Base-by-base conservation (phyloP, 768 basidiomycete species). In the Tricholoma sp. region DNA sequence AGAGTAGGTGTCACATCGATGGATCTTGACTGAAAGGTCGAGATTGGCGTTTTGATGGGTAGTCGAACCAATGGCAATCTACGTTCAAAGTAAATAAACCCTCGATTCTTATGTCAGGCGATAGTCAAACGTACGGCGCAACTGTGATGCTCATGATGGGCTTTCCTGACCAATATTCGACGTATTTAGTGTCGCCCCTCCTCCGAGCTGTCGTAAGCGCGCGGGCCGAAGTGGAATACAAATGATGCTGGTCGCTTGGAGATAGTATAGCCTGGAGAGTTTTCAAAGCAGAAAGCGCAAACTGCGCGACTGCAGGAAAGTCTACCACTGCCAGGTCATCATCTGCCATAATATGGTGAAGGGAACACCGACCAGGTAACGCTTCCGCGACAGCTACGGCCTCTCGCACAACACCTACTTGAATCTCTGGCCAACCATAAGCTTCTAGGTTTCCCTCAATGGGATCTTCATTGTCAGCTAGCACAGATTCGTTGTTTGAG, bases 391-490 rank as follows among this genome's bases (percentile, higher is more conserved):
- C 85, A 0, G 89, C 86, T 18, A 98, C 86, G 0, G 94, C 92
- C 68, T 98, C 97, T 36, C 93, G 82, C 18, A 98, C 78, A n/a
- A 95, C 84, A 20, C 93, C 94, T 15, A 98, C 83, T 74, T 97
- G 96, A 39, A 99, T 75, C 68, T 94, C 92, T 2, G 94, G 88
- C 96, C 96, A 98, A 4, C 97, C 97, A 66, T 85, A 91, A 4
- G 80, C 70, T 59, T 85, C 83, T 24, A 70, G 74, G 31, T 72
- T 67, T 17, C 73, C 70, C 33, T 74, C 73, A 8, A 74, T 57
- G 0, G 73, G 70, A 53, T 80, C 79, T 48, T 78, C 75, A 54
- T 78, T 79, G 31, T 55, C 49, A 51, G 24, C 56, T 24, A 50
- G 44, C 24, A 52, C 33, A 33, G 44, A 6, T 32, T 34, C 50